Evolutionary conservation across 305 asterid species (phyloP).

Genomic region (Nicotiana rustica): DNA sequence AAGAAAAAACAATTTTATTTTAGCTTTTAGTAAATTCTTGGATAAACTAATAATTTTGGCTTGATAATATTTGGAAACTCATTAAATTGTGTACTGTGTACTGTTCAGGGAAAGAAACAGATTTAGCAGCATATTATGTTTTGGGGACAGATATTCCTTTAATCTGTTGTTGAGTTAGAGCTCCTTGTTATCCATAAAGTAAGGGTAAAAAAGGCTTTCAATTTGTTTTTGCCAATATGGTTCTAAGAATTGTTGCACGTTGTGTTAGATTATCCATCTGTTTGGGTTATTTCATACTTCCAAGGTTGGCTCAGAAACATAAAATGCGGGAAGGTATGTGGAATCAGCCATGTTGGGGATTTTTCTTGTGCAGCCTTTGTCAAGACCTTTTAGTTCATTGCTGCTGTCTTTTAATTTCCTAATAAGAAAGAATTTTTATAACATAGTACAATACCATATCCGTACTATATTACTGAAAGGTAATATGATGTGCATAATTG

Average conservation of each 20-base stretch:
- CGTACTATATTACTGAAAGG: neutral
- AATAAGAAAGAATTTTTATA: neutral
- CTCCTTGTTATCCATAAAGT: constrained; percentile 1
- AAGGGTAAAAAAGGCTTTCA: neutral
- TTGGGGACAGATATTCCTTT: constrained; percentile 12
- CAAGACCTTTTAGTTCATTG: neutral
- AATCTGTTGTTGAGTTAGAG: neutral
- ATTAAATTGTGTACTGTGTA: neutral
- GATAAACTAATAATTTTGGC: neutral
- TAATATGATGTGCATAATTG: neutral
- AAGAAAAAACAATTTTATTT: neutral
- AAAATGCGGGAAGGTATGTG: neutral
- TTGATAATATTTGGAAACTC: constrained; percentile 13
- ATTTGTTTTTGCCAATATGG: constrained; percentile 6
- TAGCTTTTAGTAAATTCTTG: neutral
- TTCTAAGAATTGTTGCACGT: neutral
- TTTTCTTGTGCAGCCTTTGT: neutral
- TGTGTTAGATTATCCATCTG: neutral
- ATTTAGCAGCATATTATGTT: neutral
- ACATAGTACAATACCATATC: neutral
- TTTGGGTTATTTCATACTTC: neutral
- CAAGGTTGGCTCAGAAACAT: constrained; percentile 6
- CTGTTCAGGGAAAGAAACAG: neutral
- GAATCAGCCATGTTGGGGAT: neutral
- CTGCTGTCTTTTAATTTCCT: neutral